Percentiles rank a stretch among this genome's conserved stretches.
Evolutionary conservation across 768 basidiomycete species (phyloP).

Genomic region (Tricholoma terreum): DNA sequence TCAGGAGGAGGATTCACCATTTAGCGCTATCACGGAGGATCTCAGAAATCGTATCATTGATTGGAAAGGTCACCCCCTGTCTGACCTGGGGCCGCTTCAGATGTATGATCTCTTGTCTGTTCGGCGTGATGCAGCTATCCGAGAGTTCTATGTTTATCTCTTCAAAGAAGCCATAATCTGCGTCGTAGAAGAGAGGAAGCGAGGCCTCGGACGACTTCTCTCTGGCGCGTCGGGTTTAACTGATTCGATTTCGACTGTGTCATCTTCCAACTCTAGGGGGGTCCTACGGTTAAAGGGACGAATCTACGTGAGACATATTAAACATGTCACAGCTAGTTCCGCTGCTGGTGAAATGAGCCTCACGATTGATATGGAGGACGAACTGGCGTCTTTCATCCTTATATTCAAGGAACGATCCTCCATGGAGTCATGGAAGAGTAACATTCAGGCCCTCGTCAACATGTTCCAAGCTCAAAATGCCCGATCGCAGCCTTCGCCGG

Average conservation of each 20-base stretch:
- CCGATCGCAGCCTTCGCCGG: slow-evolving; percentile 30
- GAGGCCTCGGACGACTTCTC: slow-evolving; percentile 70
- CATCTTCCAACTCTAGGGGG: slow-evolving; percentile 47
- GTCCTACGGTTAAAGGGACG: slow-evolving; percentile 90
- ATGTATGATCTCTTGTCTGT: slow-evolving; percentile 93
- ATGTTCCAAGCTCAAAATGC: slow-evolving; percentile 60
- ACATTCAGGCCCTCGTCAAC: slow-evolving; percentile 75
- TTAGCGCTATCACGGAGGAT: slow-evolving; percentile 83
- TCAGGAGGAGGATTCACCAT: slow-evolving; percentile 70
- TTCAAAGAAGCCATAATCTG: slow-evolving; percentile 98
- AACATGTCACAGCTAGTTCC: slow-evolving; percentile 79
- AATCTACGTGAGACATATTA: slow-evolving; percentile 94
- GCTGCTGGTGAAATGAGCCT: slow-evolving; percentile 83
- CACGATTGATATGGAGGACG: slow-evolving; percentile 98
- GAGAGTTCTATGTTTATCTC: slow-evolving; percentile 95
- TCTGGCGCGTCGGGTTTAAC: slow-evolving; percentile 58
- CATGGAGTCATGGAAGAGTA: slow-evolving; percentile 84
- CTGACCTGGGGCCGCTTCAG: slow-evolving; percentile 82
- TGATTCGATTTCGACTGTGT: slow-evolving; percentile 46
- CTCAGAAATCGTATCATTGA: slow-evolving; percentile 87
- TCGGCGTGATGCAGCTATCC: slow-evolving; percentile 81
- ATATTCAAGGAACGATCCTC: slow-evolving; percentile 91
- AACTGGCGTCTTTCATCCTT: slow-evolving; percentile 93
- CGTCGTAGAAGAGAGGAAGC: slow-evolving; percentile 94
- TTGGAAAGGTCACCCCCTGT: slow-evolving; percentile 94